Evolutionary conservation across 2,329 filamentous ascomycete species (phyloP).

Genomic region (Ophiostoma sp.): DNA sequence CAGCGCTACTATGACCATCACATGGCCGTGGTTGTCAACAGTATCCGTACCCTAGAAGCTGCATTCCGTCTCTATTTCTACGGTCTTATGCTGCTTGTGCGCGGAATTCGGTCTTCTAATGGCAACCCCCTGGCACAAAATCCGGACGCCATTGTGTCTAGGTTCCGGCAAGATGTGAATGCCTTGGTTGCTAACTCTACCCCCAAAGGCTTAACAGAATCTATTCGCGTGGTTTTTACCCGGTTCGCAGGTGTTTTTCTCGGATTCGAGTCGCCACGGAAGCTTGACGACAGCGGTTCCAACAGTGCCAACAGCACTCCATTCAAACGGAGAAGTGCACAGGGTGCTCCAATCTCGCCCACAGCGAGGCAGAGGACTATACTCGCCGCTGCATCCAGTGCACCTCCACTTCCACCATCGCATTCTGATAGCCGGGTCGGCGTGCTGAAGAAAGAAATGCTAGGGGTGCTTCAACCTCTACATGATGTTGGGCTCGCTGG

Average conservation of each 20-base stretch:
- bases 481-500: slow-evolving; percentile 62
- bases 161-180: slow-evolving; percentile 57
- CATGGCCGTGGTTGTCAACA: slow-evolving; percentile 43
- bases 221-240: slow-evolving; percentile 51
- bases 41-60: slow-evolving; percentile 54
- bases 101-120: slow-evolving; percentile 39
- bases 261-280: slow-evolving; percentile 31
- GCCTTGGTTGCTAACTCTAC: slow-evolving; percentile 61
- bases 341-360: slow-evolving; percentile 22
- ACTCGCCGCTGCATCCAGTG: neutral
- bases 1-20: slow-evolving; percentile 25
- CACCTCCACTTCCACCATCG: slow-evolving; percentile 28
- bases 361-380: slow-evolving; percentile 8
- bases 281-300: neutral
- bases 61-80: slow-evolving; percentile 54
- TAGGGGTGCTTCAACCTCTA: slow-evolving; percentile 54
- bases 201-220: slow-evolving; percentile 47
- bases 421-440: slow-evolving; percentile 32
- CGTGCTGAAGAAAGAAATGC: slow-evolving; percentile 45
- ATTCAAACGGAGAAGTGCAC: slow-evolving; percentile 19
- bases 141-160: slow-evolving; percentile 22
- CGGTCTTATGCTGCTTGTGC: slow-evolving; percentile 48
- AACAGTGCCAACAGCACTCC: slow-evolving; percentile 9
- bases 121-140: neutral
- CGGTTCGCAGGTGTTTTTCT: slow-evolving; percentile 50